These are phyloP conservation scores for Alternaria novae-zelandiae DNA, from an alignment of 2,329 filamentous ascomycete genomes.

Conservation along the genomic window DNA sequence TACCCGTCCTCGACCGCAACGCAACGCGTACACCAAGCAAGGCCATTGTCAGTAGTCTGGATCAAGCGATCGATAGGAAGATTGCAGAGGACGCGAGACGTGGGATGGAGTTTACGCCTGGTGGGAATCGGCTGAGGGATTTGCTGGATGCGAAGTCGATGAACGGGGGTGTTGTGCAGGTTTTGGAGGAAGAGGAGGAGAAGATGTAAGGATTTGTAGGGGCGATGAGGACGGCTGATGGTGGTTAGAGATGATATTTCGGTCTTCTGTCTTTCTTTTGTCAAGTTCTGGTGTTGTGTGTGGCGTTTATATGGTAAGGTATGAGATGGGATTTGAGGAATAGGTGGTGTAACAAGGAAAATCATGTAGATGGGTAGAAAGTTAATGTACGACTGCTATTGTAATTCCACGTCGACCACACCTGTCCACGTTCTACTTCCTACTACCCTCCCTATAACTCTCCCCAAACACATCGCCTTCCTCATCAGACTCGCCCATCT, in stretches of 20 bases:
- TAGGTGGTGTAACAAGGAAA: not conserved
- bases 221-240: not conserved
- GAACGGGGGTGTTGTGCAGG: not conserved
- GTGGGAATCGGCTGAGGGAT: constrained; percentile 18
- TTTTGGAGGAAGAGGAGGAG: not conserved
- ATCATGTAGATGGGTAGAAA: not conserved
- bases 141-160: constrained; percentile 12
- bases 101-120: constrained; percentile 17
- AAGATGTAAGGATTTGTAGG: not conserved
- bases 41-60: constrained; percentile 24
- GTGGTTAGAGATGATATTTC: not conserved
- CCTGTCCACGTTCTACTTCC: not conserved
- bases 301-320: not conserved
- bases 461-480: not conserved
- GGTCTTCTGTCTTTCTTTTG: not conserved
- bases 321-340: too few species aligned
- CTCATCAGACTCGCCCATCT: not conserved
- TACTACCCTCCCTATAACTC: not conserved
- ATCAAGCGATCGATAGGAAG: constrained; percentile 35
- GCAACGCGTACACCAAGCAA: constrained; percentile 31
- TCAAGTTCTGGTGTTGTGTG: not conserved
- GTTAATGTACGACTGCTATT: not conserved
- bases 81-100: constrained; percentile 25
- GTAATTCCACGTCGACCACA: not conserved
- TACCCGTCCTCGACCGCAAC: constrained; percentile 14